Conservation (phyloP, 2,329 filamentous ascomycete genomes). For the Westerdykella aurantiaca region DNA sequence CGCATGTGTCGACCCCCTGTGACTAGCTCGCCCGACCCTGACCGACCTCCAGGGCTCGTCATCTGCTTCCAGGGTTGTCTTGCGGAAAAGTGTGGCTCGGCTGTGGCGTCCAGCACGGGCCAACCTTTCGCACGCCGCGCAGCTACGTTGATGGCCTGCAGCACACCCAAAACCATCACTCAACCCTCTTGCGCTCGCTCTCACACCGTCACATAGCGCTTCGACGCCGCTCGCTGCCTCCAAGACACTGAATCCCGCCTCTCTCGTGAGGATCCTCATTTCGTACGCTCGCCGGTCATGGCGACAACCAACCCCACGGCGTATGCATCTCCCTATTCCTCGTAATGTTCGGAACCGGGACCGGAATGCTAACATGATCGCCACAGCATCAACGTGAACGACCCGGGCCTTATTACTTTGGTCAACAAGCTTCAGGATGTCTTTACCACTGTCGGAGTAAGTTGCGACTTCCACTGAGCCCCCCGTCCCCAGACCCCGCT, state of each 20-base stretch:
- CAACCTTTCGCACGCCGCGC: no score
- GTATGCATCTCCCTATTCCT: slow-evolving; percentile 22
- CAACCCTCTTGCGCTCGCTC: slow-evolving; percentile 3
- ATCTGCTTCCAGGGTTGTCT: no score
- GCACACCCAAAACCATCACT: neutral
- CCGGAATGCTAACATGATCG: slow-evolving; percentile 21
- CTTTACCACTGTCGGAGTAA: slow-evolving; percentile 87
- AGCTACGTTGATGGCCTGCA: neutral
- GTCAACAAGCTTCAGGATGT: slow-evolving; percentile 99
- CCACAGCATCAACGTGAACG: slow-evolving; percentile 64
- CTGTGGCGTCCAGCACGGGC: no score
- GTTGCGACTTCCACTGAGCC: slow-evolving; percentile 27
- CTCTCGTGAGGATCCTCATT: slow-evolving; percentile 3
- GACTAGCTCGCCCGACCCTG: no score
- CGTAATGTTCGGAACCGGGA: slow-evolving; percentile 7
- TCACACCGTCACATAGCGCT: slow-evolving; percentile 1
- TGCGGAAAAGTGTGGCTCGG: no score
- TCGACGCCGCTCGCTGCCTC: neutral
- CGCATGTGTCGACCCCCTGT: slow-evolving; percentile 14
- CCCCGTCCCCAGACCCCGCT: slow-evolving; percentile 5
- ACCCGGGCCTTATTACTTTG: slow-evolving; percentile 66
- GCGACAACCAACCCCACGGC: slow-evolving; percentile 37
- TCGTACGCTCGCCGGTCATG: slow-evolving; percentile 28
- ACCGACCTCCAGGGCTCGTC: no score
- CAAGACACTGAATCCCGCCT: neutral